These are phyloP conservation scores for Xanthoconium purpureum DNA, from an alignment of 768 basidiomycete genomes.

Conservation along the genomic window DNA sequence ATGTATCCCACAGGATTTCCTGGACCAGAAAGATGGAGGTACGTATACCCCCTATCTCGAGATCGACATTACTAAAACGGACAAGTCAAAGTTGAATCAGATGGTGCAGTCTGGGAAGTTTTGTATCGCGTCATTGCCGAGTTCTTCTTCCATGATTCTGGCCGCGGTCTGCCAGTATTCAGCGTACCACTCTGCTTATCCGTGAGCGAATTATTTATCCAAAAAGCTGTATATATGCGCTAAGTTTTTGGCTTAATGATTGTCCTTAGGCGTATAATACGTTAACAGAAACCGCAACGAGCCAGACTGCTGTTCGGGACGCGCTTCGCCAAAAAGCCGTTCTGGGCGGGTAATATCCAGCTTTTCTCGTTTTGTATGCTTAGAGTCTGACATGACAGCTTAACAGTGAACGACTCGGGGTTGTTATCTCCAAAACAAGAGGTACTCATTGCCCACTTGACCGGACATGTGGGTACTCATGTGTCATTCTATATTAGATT, in stretches of 20 bases:
- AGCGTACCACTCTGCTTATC: slow-evolving; percentile 25
- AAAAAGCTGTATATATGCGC: slow-evolving; percentile 30
- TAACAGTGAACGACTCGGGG: slow-evolving; percentile 46
- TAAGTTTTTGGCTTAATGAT: slow-evolving; percentile 11
- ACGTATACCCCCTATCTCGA: neutral
- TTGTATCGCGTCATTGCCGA: slow-evolving; percentile 36
- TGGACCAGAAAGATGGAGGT: slow-evolving; percentile 24
- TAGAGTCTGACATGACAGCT: neutral
- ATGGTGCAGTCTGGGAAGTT: slow-evolving; percentile 25
- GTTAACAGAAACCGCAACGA: slow-evolving; percentile 45
- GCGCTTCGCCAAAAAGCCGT: slow-evolving; percentile 42
- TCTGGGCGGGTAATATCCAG: slow-evolving; percentile 47
- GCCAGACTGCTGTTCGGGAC: slow-evolving; percentile 41
- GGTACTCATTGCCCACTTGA: slow-evolving; percentile 33
- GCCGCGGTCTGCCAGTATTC: slow-evolving; percentile 15
- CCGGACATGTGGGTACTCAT: neutral
- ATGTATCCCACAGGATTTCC: slow-evolving; percentile 20
- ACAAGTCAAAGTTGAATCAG: slow-evolving; percentile 18
- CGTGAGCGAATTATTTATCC: slow-evolving; percentile 15
- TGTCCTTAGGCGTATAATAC: slow-evolving; percentile 48
- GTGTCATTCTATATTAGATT: slow-evolving; percentile 38
- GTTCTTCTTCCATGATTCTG: slow-evolving; percentile 34
- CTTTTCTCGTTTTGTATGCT: neutral
- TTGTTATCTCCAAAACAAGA: slow-evolving; percentile 44
- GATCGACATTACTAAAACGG: neutral